Evolutionary conservation across 2,329 filamentous ascomycete genomes (phyloP).

Genomic region (Neonectria faginata): DNA sequence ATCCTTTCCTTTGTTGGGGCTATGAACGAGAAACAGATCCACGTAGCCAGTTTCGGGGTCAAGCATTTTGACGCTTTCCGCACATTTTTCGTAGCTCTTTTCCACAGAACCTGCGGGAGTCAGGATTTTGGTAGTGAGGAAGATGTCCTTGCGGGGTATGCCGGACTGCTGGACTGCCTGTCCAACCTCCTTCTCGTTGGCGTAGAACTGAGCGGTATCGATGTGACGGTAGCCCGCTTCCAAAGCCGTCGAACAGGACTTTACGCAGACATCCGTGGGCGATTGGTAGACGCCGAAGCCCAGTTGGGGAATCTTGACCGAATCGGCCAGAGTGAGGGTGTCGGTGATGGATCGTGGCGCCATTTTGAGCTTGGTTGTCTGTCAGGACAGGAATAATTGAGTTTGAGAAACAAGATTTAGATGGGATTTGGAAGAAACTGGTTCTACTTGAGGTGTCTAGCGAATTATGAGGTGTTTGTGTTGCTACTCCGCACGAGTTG

Average conservation of each 20-base stretch:
- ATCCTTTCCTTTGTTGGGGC: slow-evolving; percentile 64
- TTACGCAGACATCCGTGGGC: slow-evolving; percentile 62
- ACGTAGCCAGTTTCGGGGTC: slow-evolving; percentile 59
- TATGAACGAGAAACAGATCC: slow-evolving; percentile 78
- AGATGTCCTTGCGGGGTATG: neutral
- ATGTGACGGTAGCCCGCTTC: neutral
- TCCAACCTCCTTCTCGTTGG: neutral
- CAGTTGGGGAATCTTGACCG: slow-evolving; percentile 67
- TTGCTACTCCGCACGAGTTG: neutral
- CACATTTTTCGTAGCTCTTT: neutral
- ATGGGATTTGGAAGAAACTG: neutral
- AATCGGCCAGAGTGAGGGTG: slow-evolving; percentile 41
- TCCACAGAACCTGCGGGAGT: neutral
- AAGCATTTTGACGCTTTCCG: neutral
- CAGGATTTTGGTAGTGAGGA: neutral
- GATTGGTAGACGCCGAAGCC: slow-evolving; percentile 79
- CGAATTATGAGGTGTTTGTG: neutral
- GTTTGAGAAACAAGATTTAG: neutral
- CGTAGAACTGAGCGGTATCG: neutral
- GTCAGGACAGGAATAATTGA: neutral
- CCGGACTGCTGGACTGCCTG: neutral
- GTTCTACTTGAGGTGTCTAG: too few species aligned
- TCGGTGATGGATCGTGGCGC: slow-evolving; percentile 33
- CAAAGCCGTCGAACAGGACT: slow-evolving; percentile 58
- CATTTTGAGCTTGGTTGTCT: neutral